phyloP scores from a whole-genome alignment of 257 asterid genomes.

The Capsicum rhomboideum region DNA sequence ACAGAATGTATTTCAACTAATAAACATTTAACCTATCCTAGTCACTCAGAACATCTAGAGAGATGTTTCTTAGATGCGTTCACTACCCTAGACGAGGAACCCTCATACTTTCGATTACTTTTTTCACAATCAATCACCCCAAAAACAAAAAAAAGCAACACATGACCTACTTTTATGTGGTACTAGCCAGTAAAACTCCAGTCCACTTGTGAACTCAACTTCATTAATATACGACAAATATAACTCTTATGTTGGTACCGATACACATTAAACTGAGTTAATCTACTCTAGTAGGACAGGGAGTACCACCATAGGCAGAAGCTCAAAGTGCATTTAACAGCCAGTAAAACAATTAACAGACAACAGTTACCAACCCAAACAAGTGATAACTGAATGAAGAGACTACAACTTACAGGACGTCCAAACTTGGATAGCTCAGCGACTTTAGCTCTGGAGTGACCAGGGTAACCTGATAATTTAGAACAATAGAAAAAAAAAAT shows the following conservation, averaged over 20 bases:
- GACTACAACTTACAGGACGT: constrained; percentile 52
- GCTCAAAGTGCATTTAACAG: not conserved
- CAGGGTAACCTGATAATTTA: constrained; percentile 49
- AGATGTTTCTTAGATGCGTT: not conserved
- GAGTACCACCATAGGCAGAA: not conserved
- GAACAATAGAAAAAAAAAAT: not conserved
- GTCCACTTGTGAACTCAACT: not conserved
- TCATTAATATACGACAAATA: not conserved
- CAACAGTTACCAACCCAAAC: not conserved
- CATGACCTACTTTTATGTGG: not conserved
- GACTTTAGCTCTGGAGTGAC: constrained; percentile 52
- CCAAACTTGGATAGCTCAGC: constrained; percentile 83
- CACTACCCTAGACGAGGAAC: not conserved
- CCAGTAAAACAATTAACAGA: not conserved
- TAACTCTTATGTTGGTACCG: not conserved
- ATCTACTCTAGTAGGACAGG: not conserved
- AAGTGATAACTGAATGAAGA: constrained; percentile 3
- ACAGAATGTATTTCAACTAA: not conserved
- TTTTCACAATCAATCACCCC: not conserved
- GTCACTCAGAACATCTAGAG: not conserved
- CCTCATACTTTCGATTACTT: not conserved
- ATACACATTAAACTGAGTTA: not conserved
- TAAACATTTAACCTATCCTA: not conserved
- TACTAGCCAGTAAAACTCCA: not conserved
- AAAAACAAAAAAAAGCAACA: not conserved